Evolutionary conservation across 2,329 filamentous ascomycete species (phyloP).

Genomic region (Metarhizium brunneum): DNA sequence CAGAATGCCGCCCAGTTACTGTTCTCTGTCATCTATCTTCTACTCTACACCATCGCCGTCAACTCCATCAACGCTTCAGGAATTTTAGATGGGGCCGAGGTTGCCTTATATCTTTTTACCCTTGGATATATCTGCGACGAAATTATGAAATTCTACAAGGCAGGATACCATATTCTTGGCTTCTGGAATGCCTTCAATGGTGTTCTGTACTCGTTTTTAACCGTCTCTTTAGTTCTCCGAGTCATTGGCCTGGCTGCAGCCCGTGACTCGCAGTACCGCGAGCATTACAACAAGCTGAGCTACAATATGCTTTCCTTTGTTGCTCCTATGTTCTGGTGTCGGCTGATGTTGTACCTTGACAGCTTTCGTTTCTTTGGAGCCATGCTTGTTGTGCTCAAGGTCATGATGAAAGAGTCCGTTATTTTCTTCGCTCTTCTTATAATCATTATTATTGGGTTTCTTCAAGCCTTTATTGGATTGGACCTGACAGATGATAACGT

Average conservation of each 20-base stretch:
- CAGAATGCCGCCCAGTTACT: slow-evolving; percentile 86
- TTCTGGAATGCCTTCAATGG: slow-evolving; percentile 98
- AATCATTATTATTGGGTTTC: slow-evolving; percentile 76
- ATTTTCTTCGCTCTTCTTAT: slow-evolving; percentile 92
- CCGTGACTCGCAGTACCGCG: slow-evolving; percentile 33
- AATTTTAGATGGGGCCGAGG: slow-evolving; percentile 76
- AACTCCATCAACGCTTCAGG: slow-evolving; percentile 86
- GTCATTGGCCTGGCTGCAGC: slow-evolving; percentile 65
- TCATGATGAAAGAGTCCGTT: slow-evolving; percentile 87
- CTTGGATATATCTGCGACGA: slow-evolving; percentile 87
- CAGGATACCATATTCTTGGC: slow-evolving; percentile 79
- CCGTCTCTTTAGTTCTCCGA: slow-evolving; percentile 68
- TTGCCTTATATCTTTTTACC: slow-evolving; percentile 83
- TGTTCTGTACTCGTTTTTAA: slow-evolving; percentile 69
- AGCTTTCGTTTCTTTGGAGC: slow-evolving; percentile 92
- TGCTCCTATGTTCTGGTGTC: slow-evolving; percentile 94
- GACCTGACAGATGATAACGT: slow-evolving; percentile 70
- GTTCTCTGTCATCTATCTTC: slow-evolving; percentile 75
- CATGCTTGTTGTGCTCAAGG: slow-evolving; percentile 94
- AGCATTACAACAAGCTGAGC: slow-evolving; percentile 65
- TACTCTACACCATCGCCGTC: slow-evolving; percentile 80
- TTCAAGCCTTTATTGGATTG: slow-evolving; percentile 90
- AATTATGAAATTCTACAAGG: slow-evolving; percentile 82
- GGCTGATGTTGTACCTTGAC: slow-evolving; percentile 86
- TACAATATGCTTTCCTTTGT: slow-evolving; percentile 93